These are phyloP conservation scores for Pyracantha coccinea DNA, from an alignment of 331 rosid genomes.

Conservation along the genomic window DNA sequence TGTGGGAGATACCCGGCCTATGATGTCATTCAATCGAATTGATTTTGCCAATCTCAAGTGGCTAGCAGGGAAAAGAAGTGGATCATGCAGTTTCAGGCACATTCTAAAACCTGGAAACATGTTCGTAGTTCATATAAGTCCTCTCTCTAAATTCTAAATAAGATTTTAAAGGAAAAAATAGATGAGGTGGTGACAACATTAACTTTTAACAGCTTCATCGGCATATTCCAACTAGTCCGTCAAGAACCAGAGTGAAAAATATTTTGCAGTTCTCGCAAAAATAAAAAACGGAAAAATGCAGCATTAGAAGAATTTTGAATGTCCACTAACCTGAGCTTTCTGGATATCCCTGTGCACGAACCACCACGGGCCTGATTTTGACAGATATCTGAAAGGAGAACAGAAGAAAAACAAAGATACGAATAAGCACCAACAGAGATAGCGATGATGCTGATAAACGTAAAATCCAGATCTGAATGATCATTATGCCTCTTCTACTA, in stretches of 20 bases:
- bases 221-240: neutral
- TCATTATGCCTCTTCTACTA: neutral
- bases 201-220: neutral
- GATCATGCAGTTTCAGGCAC: neutral
- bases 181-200: neutral
- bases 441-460: neutral
- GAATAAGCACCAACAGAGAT: neutral
- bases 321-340: constrained; percentile 41
- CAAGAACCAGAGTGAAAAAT: neutral
- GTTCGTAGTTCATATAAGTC: neutral
- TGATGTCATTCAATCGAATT: constrained; percentile 3
- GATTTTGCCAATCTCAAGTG: constrained; percentile 5
- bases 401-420: neutral
- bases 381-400: constrained; percentile 49
- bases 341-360: constrained; percentile 58
- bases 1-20: neutral
- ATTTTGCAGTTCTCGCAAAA: neutral
- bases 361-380: constrained; percentile 93
- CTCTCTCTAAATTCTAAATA: neutral
- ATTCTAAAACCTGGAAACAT: neutral
- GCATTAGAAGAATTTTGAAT: neutral
- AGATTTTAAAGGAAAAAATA: neutral
- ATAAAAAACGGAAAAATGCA: neutral
- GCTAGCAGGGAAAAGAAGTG: constrained; percentile 8
- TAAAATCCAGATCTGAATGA: neutral